Evolutionary conservation across 345 rosid genomes (phyloP).

Genomic region (Leavenworthia alabamica): DNA sequence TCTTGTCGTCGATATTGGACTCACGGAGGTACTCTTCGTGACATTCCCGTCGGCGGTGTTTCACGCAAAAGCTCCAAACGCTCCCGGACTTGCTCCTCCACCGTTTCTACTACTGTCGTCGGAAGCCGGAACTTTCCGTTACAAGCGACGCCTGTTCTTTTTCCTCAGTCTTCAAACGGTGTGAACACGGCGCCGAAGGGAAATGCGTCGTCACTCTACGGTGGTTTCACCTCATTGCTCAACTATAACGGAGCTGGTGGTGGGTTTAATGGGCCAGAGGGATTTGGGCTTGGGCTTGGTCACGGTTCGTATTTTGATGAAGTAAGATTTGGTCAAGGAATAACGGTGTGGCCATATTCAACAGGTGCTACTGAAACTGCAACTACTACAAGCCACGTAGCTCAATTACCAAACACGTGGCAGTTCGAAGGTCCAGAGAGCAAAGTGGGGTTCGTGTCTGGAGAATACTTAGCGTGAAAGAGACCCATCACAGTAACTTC

Average conservation of each 20-base stretch:
- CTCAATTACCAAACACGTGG: constrained; percentile 11
- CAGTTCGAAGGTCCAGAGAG: constrained; percentile 22
- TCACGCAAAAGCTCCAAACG: constrained; percentile 82
- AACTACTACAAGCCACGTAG: constrained; percentile 19
- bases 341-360: constrained; percentile 31
- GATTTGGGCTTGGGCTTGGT: constrained; percentile 29
- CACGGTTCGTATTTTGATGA: constrained; percentile 22
- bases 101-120: constrained; percentile 1
- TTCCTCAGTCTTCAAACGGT: constrained; percentile 38
- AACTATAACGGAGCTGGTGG: constrained; percentile 25
- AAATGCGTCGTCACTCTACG: constrained; percentile 20
- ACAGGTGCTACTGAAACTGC: constrained; percentile 4
- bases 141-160: constrained; percentile 46
- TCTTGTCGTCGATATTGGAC: constrained; percentile 98
- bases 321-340: constrained; percentile 24
- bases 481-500: neutral
- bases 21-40: constrained; percentile 90
- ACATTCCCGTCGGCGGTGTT: constrained; percentile 92
- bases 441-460: constrained; percentile 27
- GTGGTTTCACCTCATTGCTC: constrained; percentile 70
- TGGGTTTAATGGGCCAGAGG: constrained; percentile 14
- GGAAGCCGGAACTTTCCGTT: constrained; percentile 29
- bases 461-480: constrained; percentile 25
- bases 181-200: constrained; percentile 10
- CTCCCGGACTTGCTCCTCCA: constrained; percentile 40